Evolutionary conservation across 306 rosid genomes (phyloP).

Genomic region (Echinosophora koreensis): DNA sequence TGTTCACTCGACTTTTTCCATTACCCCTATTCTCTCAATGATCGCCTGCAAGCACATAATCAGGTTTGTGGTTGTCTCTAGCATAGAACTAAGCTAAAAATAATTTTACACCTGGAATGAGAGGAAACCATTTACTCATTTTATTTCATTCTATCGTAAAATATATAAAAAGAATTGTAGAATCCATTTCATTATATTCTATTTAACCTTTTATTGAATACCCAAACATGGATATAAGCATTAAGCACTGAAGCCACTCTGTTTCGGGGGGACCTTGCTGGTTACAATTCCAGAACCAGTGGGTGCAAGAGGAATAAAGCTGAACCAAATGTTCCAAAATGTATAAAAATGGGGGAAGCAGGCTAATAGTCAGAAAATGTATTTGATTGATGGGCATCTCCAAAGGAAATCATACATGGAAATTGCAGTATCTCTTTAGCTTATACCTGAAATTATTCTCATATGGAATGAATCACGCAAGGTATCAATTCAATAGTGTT

Average conservation of each 20-base stretch:
- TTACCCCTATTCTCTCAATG: slow-evolving; percentile 65
- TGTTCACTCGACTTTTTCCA: slow-evolving; percentile 59
- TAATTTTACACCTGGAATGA: neutral
- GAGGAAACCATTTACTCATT: too few species aligned
- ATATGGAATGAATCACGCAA: too few species aligned
- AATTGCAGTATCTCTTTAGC: neutral
- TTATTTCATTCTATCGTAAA: too few species aligned
- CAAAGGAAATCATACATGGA: too few species aligned
- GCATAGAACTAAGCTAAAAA: neutral
- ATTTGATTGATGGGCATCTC: too few species aligned
- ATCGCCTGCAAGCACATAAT: slow-evolving; percentile 53
- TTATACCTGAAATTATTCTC: neutral
- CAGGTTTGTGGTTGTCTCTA: slow-evolving; percentile 16
- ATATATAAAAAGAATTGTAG: too few species aligned
- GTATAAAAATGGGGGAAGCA: neutral
- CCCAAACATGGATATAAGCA: too few species aligned
- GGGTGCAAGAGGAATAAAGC: neutral
- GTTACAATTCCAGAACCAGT: neutral
- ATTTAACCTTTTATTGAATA: too few species aligned
- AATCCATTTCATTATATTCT: too few species aligned
- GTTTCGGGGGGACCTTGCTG: neutral
- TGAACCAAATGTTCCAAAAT: neutral
- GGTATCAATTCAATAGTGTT: too few species aligned
- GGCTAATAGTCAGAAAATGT: too few species aligned
- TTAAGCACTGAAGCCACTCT: neutral